Conservation (phyloP, 495 filamentous ascomycete species). For the Podospora comata region DNA sequence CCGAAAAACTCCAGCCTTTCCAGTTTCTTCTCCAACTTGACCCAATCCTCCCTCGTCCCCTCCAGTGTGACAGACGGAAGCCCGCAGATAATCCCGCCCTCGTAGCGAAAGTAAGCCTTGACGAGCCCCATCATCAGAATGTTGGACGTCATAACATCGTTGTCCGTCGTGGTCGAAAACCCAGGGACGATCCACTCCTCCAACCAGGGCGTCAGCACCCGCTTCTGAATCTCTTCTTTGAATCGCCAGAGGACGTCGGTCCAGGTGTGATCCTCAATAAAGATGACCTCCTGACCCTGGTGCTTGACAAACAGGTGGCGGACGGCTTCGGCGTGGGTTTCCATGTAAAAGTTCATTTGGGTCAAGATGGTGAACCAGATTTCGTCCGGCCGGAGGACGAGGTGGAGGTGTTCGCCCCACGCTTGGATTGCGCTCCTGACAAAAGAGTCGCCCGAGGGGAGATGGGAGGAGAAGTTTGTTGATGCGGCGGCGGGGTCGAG, state of each 20-base stretch:
- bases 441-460: constrained; percentile 45
- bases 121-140: constrained; percentile 43
- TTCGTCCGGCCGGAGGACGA: constrained; percentile 55
- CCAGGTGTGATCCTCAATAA: constrained; percentile 26
- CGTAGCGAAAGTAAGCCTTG: constrained; percentile 35
- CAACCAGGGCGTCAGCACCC: constrained; percentile 29
- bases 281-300: constrained; percentile 40
- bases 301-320: constrained; percentile 45
- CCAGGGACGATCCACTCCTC: constrained; percentile 36
- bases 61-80: constrained; percentile 42
- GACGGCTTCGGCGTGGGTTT: constrained; percentile 45
- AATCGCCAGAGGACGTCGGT: constrained; percentile 23
- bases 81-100: constrained; percentile 32
- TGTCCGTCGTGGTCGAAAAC: constrained; percentile 37
- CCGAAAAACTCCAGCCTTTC: constrained; percentile 36
- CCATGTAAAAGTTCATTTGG: constrained; percentile 55
- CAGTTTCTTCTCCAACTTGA: constrained; percentile 28
- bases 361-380: constrained; percentile 57
- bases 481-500: constrained; percentile 9
- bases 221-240: constrained; percentile 28
- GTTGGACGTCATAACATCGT: constrained; percentile 34
- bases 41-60: constrained; percentile 38
- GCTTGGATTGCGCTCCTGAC: constrained; percentile 47
- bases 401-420: constrained; percentile 51
- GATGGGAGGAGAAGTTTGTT: constrained; percentile 12